Evolutionary conservation across 176 grass and related monocot genomes (phyloP), one percentile per base, ranked within the genome.

Genomic region (Lolium perenne): DNA sequence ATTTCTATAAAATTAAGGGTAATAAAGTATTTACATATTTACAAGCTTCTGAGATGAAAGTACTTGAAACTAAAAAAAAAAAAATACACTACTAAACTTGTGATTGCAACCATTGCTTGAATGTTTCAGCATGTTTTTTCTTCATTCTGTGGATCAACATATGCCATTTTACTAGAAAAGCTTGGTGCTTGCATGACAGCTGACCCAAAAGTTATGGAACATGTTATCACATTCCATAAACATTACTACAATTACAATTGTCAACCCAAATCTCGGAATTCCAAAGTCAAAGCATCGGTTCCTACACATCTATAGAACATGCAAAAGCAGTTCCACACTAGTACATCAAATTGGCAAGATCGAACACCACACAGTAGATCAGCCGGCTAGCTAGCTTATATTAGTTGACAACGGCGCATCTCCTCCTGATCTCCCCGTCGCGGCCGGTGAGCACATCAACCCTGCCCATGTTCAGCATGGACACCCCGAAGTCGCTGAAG

Each of bases 381-480:
- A 18, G 6, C 23, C 2, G 32, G 32, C 32, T 35, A 3, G 43
- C 13, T 49, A 54, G 4, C 5, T 56, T 13, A 51, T 50, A 74
- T 67, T 88, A 91, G 80, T 88, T 89, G 66, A 89, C 67, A 7
- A 94, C 2, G 79, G 90, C 80, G 40, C 92, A 92, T 23, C 14
- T 87, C 54, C 32, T 89, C 90, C 92, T 87, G 74, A 92, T 90
- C 80, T 85, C 80, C 2, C 92, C 92, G 11, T 73, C 6, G 43
- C 21, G 2, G 35, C 80, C 86, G 6, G 89, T 80, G 82, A 92
- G 89, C 54, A 94, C 92, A 29, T n/a, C 66, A 26, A 86, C 80
- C 75, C 90, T 89, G 17, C 92, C 92, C 92, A 94, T 94, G 74
- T 91, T 94, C 23, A 93, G 73, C 94, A 91, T 90, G 11, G 91